Conservation (phyloP, 2,329 filamentous ascomycete species). For the Mycosphaerelloides madeirae region DNA sequence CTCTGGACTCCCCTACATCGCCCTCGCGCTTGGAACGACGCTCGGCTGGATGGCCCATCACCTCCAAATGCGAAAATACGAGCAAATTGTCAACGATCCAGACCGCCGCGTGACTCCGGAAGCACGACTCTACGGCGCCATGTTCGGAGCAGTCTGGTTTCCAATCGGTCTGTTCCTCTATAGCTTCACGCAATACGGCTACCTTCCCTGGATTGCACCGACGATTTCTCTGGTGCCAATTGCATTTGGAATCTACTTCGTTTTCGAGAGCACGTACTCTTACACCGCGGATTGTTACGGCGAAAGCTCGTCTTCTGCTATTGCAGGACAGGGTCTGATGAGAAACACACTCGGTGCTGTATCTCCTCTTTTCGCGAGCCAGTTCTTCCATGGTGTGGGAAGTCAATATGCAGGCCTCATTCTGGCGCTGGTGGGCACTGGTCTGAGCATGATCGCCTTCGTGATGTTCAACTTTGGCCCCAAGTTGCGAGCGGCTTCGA, state of each 20-base stretch:
- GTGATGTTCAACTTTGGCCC: slow-evolving; percentile 25
- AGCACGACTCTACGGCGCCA: slow-evolving; percentile 46
- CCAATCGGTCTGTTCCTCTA: slow-evolving; percentile 51
- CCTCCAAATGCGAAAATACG: slow-evolving; percentile 50
- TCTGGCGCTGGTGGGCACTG: slow-evolving; percentile 44
- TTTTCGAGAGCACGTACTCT: slow-evolving; percentile 44
- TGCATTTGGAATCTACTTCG: slow-evolving; percentile 52
- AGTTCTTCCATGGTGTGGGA: slow-evolving; percentile 52
- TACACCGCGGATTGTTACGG: slow-evolving; percentile 53
- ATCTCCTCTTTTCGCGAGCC: slow-evolving; percentile 48
- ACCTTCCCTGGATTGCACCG: slow-evolving; percentile 48
- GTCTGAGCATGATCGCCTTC: slow-evolving; percentile 41
- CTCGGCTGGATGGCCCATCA: slow-evolving; percentile 47
- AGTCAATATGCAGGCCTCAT: slow-evolving; percentile 51
- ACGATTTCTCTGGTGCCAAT: slow-evolving; percentile 48
- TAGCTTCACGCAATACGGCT: slow-evolving; percentile 50
- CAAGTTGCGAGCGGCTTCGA: slow-evolving; percentile 14
- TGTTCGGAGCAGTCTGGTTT: slow-evolving; percentile 45
- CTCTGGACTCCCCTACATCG: slow-evolving; percentile 49
- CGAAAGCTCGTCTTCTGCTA: slow-evolving; percentile 39
- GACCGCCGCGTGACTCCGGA: slow-evolving; percentile 40
- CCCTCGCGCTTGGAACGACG: slow-evolving; percentile 46
- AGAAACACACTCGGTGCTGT: slow-evolving; percentile 51
- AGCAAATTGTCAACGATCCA: slow-evolving; percentile 36
- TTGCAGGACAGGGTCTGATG: slow-evolving; percentile 51